phyloP scores from a whole-genome alignment of 2,329 filamentous ascomycete species.

The Fusarium neocosmosporiellum region DNA sequence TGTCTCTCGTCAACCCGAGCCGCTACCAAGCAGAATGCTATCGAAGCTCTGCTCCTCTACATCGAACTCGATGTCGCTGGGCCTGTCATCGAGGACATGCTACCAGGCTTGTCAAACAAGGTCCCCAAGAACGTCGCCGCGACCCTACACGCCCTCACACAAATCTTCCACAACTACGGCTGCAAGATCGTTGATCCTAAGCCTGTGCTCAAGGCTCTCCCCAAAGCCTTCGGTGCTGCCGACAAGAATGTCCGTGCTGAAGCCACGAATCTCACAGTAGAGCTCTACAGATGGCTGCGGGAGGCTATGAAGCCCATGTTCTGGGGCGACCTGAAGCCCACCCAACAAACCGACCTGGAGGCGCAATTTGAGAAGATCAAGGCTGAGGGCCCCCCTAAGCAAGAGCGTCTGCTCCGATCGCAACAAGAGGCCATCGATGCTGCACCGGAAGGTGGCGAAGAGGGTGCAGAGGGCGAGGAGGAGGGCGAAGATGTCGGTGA shows the following conservation, averaged over 20 bases:
- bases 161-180: slow-evolving; percentile 93
- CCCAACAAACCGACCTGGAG: slow-evolving; percentile 94
- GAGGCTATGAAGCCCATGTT: slow-evolving; percentile 99
- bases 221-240: slow-evolving; percentile 93
- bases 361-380: slow-evolving; percentile 95
- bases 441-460: slow-evolving; percentile 68
- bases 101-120: slow-evolving; percentile 87
- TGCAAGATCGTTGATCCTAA: slow-evolving; percentile 96
- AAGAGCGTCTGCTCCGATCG: slow-evolving; percentile 86
- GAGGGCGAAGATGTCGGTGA: slow-evolving; percentile 66
- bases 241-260: slow-evolving; percentile 98
- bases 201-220: slow-evolving; percentile 85
- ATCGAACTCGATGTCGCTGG: slow-evolving; percentile 89
- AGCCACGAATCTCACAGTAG: slow-evolving; percentile 89
- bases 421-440: slow-evolving; percentile 88
- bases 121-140: slow-evolving; percentile 85
- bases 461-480: slow-evolving; percentile 67
- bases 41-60: slow-evolving; percentile 88
- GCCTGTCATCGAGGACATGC: slow-evolving; percentile 89
- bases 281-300: slow-evolving; percentile 95
- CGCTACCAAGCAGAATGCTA: slow-evolving; percentile 85
- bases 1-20: slow-evolving; percentile 88
- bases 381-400: slow-evolving; percentile 85
- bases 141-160: slow-evolving; percentile 79
- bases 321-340: slow-evolving; percentile 94